Conservation (phyloP, 1,139 yeast genomes). For the Debaryomyces sp. region DNA sequence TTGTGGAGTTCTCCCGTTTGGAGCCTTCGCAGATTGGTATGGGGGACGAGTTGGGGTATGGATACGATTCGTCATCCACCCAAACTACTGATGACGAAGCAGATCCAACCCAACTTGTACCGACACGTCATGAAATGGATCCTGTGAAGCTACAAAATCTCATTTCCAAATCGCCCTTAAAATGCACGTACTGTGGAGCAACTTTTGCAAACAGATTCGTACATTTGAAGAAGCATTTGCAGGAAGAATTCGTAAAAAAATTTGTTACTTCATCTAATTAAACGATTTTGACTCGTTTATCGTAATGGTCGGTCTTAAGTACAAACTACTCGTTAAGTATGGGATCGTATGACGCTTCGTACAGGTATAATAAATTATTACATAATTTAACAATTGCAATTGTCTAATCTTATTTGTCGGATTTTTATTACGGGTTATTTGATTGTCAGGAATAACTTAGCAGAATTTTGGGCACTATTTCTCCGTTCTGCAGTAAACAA, state of each 20-base stretch:
- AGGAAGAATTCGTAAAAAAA: slow-evolving; percentile 37
- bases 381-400: neutral
- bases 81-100: slow-evolving; percentile 12
- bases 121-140: slow-evolving; percentile 19
- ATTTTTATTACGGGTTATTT: neutral
- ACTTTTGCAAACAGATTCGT: slow-evolving; percentile 51
- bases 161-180: slow-evolving; percentile 36
- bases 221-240: slow-evolving; percentile 51
- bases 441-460: neutral
- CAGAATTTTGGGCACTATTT: neutral
- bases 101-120: slow-evolving; percentile 2
- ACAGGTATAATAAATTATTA: neutral
- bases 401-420: neutral
- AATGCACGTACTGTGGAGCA: slow-evolving; percentile 52
- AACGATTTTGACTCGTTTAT: neutral
- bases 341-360: neutral
- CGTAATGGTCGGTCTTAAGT: neutral
- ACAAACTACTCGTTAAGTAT: neutral
- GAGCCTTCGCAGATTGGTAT: slow-evolving; percentile 11
- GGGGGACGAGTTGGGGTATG: neutral
- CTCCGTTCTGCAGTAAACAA: neutral
- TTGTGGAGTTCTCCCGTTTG: slow-evolving; percentile 50
- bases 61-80: slow-evolving; percentile 4
- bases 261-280: slow-evolving; percentile 12
- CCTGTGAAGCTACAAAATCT: slow-evolving; percentile 27